phyloP scores from a whole-genome alignment of 2,329 filamentous ascomycete genomes.

The Elsinoe fawcettii region DNA sequence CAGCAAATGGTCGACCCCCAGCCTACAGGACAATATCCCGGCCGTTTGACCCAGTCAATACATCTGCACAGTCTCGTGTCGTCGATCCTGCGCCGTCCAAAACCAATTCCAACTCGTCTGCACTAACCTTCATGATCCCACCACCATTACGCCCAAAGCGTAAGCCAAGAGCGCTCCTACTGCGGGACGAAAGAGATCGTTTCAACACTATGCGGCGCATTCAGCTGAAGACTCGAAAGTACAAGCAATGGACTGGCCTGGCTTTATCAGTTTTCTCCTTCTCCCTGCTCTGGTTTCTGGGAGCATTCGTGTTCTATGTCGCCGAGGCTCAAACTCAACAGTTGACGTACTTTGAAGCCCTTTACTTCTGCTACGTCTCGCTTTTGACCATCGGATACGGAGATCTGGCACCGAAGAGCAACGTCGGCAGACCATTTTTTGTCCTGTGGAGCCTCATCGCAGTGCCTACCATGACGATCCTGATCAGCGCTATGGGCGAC shows the following conservation, averaged over 20 bases:
- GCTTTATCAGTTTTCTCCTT: conserved; percentile 60
- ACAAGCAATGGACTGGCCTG: conserved; percentile 68
- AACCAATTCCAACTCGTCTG: neutral
- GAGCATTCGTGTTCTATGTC: conserved; percentile 66
- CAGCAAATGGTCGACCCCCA: conserved; percentile 20
- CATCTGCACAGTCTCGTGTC: neutral
- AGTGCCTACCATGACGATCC: conserved; percentile 77
- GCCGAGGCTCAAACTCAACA: conserved; percentile 47
- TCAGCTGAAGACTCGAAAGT: conserved; percentile 55
- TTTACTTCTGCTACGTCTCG: conserved; percentile 82
- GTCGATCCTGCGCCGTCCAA: neutral
- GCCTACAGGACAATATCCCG: conserved; percentile 19
- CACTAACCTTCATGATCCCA: conserved; percentile 17
- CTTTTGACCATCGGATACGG: conserved; percentile 85
- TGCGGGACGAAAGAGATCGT: conserved; percentile 44
- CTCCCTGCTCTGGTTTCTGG: conserved; percentile 69
- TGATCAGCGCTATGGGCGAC: conserved; percentile 76
- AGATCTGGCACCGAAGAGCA: conserved; percentile 67
- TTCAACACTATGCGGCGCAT: conserved; percentile 60
- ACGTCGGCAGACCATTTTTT: conserved; percentile 75
- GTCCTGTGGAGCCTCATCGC: conserved; percentile 88
- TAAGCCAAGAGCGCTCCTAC: conserved; percentile 44
- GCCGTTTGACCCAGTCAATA: conserved; percentile 19
- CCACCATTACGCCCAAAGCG: conserved; percentile 1
- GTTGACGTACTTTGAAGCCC: conserved; percentile 67